Evolutionary conservation across 2,329 filamentous ascomycete genomes (phyloP), one percentile per base, ranked within the genome.

Genomic region (Aspergillus uvarum): DNA sequence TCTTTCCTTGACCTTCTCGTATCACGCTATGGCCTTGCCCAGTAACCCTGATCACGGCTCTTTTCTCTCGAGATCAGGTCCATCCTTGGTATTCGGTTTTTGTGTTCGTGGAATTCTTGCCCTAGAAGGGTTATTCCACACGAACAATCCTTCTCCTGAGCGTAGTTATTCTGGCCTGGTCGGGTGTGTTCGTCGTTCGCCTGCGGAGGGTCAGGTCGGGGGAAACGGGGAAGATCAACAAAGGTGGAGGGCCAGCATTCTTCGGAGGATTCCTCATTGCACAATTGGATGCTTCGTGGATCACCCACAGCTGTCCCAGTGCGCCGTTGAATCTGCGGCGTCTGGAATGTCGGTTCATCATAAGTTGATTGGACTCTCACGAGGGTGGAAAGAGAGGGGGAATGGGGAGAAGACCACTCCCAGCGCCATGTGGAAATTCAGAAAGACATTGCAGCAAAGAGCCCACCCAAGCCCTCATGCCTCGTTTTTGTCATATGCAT

Each of bases 181-280:
- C 38, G 38, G 14, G 32, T 35, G 32, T 35, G 11, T 10, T 16
- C 32, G 16, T 44, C 14, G 6, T 44, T 44, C 38, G 38, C 14
- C 16, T 2, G 32, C 32, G 32, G 14, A 16, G 32, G 53, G 51
- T 44, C 22, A 47, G 32, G 8, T 44, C 51, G 22, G 21, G 21
- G 44, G 26, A 32, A 32, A 16, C 44, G 32, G 58, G 49, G 51
- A 42, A 22, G 47, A 57, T 62, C 59, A 51, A 63, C 62, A 62
- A 60, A 56, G 58, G 48, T 29, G 52, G 56, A 59, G 16, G 35
- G 54, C 47, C 26, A 29, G 24, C 67, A 69, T 69, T 69, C 67
- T 61, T 61, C 58, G 66, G 61, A 31, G 53, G 48, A 63, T 62
- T 62, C 49, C 58, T 48, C 47, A 54, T 54, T 26, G 52, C 38